A percentile compares a stretch with the other conserved stretches of the same genome.
Conservation (phyloP, 1,284 basidiomycete genomes). For the Meira miltonrushii region DNA sequence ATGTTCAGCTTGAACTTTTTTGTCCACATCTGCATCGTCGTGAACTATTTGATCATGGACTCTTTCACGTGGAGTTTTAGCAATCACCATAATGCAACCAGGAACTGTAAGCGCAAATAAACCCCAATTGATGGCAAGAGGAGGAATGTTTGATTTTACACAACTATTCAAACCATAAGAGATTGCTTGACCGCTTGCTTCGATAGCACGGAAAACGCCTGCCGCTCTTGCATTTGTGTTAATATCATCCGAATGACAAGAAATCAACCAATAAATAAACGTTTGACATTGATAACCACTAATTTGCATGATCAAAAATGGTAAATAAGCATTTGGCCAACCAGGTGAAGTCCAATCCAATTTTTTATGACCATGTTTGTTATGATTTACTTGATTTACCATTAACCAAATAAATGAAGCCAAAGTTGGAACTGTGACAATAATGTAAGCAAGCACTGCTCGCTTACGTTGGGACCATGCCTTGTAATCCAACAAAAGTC, state of each 20-base stretch:
- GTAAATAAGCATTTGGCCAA: constrained; percentile 29
- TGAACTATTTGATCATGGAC: too few species aligned
- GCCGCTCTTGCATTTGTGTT: constrained; percentile 8
- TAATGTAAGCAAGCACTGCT: constrained; percentile 25
- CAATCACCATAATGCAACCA: too few species aligned
- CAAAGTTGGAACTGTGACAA: constrained; percentile 33
- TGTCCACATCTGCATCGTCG: background rate
- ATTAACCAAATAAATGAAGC: constrained; percentile 38
- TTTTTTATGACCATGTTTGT: constrained; percentile 19
- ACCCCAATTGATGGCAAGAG: too few species aligned
- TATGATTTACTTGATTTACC: constrained; percentile 23
- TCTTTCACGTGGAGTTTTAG: too few species aligned
- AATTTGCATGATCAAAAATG: constrained; percentile 39
- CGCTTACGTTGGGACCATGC: constrained; percentile 24
- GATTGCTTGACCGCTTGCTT: constrained; percentile 13
- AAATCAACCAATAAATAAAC: constrained; percentile 40
- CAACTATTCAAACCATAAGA: constrained; percentile 11
- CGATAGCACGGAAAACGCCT: constrained; percentile 13
- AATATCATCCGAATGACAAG: constrained; percentile 28
- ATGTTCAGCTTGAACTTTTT: background rate
- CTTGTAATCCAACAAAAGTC: constrained; percentile 34
- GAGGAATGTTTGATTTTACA: background rate
- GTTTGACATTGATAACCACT: constrained; percentile 33
- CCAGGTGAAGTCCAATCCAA: constrained; percentile 29
- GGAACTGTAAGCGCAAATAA: too few species aligned